Evolutionary conservation across 139 green algal species (phyloP), one percentile per base, ranked within the genome.

Genomic region (Chlorella sorokiniana): DNA sequence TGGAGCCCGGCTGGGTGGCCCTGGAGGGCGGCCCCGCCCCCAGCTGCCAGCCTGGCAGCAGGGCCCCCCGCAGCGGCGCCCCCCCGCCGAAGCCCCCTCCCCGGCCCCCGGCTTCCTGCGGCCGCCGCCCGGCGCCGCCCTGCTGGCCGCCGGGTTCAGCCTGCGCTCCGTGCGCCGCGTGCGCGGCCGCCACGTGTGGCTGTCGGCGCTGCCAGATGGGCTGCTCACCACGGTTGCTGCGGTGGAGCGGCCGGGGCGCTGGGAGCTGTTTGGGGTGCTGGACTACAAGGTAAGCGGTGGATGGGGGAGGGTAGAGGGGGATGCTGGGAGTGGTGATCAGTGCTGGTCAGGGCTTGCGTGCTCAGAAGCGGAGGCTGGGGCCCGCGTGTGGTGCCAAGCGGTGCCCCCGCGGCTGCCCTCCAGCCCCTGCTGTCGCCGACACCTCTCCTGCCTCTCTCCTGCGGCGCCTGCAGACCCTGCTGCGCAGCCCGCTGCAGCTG

Each of bases 121-220:
- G 69, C 41, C 69, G 1, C 27, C 16, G 4, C 7, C 7, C 25
- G 33, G 33, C 35, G 22, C 16, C 33, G 40, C 10, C 54, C 35
- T 79, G 37, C 31, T 27, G 1, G 37, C 44, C 6, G 64, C 65
- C 0, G 78, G 78, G 10, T 84, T 84, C 23, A 38, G n/a, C 31
- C 44, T 84, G 4, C 42, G 54, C n/a, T 72, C 64, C 0, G 65
- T 84, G 65, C n/a, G 22, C 7, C 68, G 78, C 3, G 54, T 84
- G 29, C 20, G 44, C 22, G 78, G 78, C 16, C 52, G 54, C 16
- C 78, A 84, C 69, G 41, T 84, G n/a, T 77, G 44, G 8, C 56
- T 84, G 48, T 79, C 63, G 16, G 78, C 78, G 4, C 78, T 84
- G 18, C 78, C 78, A 25, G 64, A 69, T 18, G 78, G 78, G n/a